phyloP scores from a whole-genome alignment of 2,329 filamentous ascomycete species.

The Curvularia hawaiiensis region DNA sequence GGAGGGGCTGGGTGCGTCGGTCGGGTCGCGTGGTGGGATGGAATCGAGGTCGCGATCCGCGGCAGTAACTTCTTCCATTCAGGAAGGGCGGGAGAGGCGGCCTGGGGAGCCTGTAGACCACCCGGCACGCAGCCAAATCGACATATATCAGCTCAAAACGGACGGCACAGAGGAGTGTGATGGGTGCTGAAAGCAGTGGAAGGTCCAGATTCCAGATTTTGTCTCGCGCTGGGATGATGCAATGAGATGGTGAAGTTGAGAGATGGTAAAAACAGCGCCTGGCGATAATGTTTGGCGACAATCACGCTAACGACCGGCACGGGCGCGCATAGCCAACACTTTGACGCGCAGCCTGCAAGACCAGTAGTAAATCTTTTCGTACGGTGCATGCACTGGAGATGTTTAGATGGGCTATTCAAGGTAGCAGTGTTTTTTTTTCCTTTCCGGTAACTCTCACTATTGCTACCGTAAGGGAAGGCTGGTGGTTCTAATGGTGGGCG shows the following conservation, averaged over 20 bases:
- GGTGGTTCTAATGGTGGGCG: constrained; percentile 4
- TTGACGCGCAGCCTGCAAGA: constrained; percentile 8
- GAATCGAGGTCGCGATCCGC: constrained; percentile 39
- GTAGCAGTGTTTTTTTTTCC: constrained; percentile 1
- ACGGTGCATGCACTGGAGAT: background rate
- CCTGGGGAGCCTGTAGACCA: constrained; percentile 40
- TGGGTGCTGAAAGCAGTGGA: constrained; percentile 26
- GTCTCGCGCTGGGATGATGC: constrained; percentile 34
- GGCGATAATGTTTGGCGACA: constrained; percentile 16
- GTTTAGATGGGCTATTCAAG: background rate
- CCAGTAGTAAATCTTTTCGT: background rate
- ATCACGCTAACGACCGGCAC: constrained; percentile 22
- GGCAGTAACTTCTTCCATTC: constrained; percentile 41
- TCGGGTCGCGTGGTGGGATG: constrained; percentile 31
- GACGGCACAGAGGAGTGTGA: constrained; percentile 29
- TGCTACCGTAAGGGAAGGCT: constrained; percentile 11
- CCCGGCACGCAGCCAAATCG: constrained; percentile 38
- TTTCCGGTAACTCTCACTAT: background rate
- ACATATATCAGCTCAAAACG: constrained; percentile 34
- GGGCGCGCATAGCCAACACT: constrained; percentile 9
- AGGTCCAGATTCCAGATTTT: constrained; percentile 40
- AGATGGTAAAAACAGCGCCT: constrained; percentile 22
- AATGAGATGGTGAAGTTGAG: constrained; percentile 35
- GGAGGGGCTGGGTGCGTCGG: constrained; percentile 26
- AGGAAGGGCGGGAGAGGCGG: constrained; percentile 33